These are phyloP conservation scores for Amylostereum chailletii DNA, from an alignment of 1,284 basidiomycete species.

Conservation along the genomic window DNA sequence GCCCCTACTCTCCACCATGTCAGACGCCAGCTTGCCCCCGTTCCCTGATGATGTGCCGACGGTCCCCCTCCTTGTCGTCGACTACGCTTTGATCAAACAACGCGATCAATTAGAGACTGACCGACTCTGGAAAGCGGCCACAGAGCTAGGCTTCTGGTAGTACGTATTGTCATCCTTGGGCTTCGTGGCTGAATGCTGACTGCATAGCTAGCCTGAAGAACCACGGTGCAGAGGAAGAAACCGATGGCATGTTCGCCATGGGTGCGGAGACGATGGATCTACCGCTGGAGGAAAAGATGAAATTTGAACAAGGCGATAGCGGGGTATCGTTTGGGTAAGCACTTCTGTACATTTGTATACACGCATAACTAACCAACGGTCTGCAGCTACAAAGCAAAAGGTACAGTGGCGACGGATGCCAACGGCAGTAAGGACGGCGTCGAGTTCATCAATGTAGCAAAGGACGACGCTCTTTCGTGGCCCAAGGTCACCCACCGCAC, in stretches of 20 bases:
- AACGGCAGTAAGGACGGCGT: conserved; percentile 16
- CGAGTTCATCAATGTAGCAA: conserved; percentile 16
- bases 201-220: conserved; percentile 43
- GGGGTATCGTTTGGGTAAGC: conserved; percentile 53
- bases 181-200: background rate
- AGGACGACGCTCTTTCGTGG: conserved; percentile 10
- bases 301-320: conserved; percentile 56
- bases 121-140: conserved; percentile 27
- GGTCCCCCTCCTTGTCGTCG: conserved; percentile 28
- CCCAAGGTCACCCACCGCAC: conserved; percentile 1
- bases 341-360: background rate
- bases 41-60: conserved; percentile 31
- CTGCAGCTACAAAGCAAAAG: conserved; percentile 15
- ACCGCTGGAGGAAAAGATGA: conserved; percentile 53
- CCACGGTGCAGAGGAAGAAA: conserved; percentile 47
- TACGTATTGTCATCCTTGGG: conserved; percentile 16
- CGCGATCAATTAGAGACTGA: conserved; percentile 22
- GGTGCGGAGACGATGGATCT: conserved; percentile 49
- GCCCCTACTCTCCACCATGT: background rate
- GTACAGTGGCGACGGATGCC: conserved; percentile 15
- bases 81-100: conserved; percentile 25
- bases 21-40: conserved; percentile 14
- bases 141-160: conserved; percentile 32
- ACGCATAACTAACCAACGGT: background rate
- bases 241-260: conserved; percentile 50